These are phyloP conservation scores for Fomitopsis schrenkii DNA, from an alignment of 1,284 basidiomycete genomes.

Conservation along the genomic window DNA sequence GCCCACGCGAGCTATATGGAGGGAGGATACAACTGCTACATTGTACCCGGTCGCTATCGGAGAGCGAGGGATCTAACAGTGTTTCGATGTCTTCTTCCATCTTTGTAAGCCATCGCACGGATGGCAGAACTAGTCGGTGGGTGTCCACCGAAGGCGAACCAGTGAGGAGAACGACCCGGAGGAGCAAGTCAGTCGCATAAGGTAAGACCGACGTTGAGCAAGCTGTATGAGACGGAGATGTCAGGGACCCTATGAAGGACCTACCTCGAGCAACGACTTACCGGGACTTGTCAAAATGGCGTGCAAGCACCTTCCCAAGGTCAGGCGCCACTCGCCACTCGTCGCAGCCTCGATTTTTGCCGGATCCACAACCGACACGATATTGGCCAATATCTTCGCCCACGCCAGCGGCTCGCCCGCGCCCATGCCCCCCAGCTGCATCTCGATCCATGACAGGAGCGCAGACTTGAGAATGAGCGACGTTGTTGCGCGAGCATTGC, in stretches of 20 bases:
- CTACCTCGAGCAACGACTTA: slow-evolving; percentile 3
- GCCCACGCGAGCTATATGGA: slow-evolving; percentile 36
- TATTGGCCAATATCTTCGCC: slow-evolving; percentile 69
- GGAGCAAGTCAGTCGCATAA: slow-evolving; percentile 32
- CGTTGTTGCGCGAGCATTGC: slow-evolving; percentile 59
- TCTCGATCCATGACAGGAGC: slow-evolving; percentile 76
- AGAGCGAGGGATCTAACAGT: slow-evolving; percentile 3
- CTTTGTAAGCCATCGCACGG: slow-evolving; percentile 29
- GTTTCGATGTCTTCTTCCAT: slow-evolving; percentile 32
- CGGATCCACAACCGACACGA: slow-evolving; percentile 46
- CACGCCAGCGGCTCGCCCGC: slow-evolving; percentile 53
- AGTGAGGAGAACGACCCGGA: slow-evolving; percentile 37
- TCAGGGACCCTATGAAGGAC: not conserved
- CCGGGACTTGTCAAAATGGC: slow-evolving; percentile 34
- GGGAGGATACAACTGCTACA: slow-evolving; percentile 12
- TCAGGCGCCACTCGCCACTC: slow-evolving; percentile 51
- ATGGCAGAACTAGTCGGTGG: slow-evolving; percentile 30
- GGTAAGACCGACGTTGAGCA: slow-evolving; percentile 24
- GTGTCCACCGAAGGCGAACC: slow-evolving; percentile 25
- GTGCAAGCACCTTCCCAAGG: slow-evolving; percentile 48
- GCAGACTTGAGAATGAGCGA: slow-evolving; percentile 67
- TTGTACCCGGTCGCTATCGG: not conserved
- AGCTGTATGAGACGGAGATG: slow-evolving; percentile 13
- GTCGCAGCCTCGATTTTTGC: slow-evolving; percentile 47
- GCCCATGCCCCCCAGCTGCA: slow-evolving; percentile 48